Evolutionary conservation across 495 filamentous ascomycete genomes (phyloP), one percentile per base, ranked within the genome.

Genomic region (Pseudomonodictys pantanalensis): DNA sequence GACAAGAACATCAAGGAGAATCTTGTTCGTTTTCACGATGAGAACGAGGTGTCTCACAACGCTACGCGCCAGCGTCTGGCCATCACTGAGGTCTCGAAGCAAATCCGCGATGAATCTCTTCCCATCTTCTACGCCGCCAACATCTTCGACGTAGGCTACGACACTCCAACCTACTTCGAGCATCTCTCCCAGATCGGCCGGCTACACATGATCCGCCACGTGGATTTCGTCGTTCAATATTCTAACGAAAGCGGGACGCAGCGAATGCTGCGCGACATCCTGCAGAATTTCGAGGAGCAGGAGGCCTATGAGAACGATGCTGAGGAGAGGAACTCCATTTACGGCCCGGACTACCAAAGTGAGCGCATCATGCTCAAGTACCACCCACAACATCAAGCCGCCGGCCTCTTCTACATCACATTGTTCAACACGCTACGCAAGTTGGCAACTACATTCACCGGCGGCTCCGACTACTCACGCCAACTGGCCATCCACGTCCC

Each of bases 111-210:
- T 2, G 54, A 64, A 42, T 20, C 12, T 0, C 30, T 64, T 0
- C 12, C 33, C 5, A 39, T 64, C 3, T 64, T 64, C 54, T 64
- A 64, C 35, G 20, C 30, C 15, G 17, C 17, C 8, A 64, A 64
- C 24, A 54, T 41, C 0, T 58, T 64, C 39, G 18, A 5, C 10
- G 43, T 11, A 12, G 39, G 30, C 25, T 7, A 12, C 10, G 60
- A 64, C 32, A 22, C 39, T 3, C 2, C 26, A 11, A 30, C 46
- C 5, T 58, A 47, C 49, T 58, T 64, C 23, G 46, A 58, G 23
- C 29, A 30, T n/a, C 46, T 64, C 6, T 22, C 46, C 6, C 32
- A 41, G 5, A 25, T 48, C 7, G 47, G 54, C 23, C 53, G 46
- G 17, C 53, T 64, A 22, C 23, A 52, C 18, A 33, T 58, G 46